These are phyloP conservation scores for Crithidia fasciculata DNA, from an alignment of 208 protist species.

Conservation along the genomic window DNA sequence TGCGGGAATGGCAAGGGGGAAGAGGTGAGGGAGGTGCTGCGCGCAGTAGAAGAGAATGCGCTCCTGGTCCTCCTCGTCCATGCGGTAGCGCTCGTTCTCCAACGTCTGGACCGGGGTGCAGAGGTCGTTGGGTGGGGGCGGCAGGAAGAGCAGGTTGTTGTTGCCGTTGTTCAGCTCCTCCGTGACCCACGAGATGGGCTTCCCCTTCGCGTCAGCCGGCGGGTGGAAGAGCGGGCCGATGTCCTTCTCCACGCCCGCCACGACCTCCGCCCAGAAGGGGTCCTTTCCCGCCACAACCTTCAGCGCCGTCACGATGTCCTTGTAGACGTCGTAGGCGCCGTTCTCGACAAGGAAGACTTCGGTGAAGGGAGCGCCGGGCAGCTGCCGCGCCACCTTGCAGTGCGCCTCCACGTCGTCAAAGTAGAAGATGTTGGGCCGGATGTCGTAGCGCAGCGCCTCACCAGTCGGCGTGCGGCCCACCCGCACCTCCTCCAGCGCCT, in stretches of 20 bases:
- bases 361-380: conserved; percentile 67
- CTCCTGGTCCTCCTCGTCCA: conserved; percentile 76
- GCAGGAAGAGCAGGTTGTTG: conserved; percentile 73
- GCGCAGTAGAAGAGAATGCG: conserved; percentile 80
- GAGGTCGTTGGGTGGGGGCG: conserved; percentile 55
- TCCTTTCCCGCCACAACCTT: conserved; percentile 67
- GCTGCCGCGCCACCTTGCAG: conserved; percentile 63
- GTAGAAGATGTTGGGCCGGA: conserved; percentile 78
- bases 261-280: conserved; percentile 66
- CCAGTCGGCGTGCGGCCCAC: conserved; percentile 52
- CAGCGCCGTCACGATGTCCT: conserved; percentile 63
- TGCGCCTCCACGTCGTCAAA: conserved; percentile 76
- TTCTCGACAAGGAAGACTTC: conserved; percentile 73
- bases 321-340: conserved; percentile 70
- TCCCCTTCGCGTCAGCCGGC: conserved; percentile 36
- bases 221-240: conserved; percentile 71
- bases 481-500: conserved; percentile 62
- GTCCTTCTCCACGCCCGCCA: conserved; percentile 58
- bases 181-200: conserved; percentile 66
- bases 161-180: conserved; percentile 79
- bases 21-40: conserved; percentile 73
- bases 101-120: conserved; percentile 38
- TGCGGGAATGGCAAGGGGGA: conserved; percentile 54
- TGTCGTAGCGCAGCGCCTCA: conserved; percentile 64
- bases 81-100: conserved; percentile 48